Conservation (phyloP, 2,329 filamentous ascomycete species). For the Tolypocladium paradoxum region DNA sequence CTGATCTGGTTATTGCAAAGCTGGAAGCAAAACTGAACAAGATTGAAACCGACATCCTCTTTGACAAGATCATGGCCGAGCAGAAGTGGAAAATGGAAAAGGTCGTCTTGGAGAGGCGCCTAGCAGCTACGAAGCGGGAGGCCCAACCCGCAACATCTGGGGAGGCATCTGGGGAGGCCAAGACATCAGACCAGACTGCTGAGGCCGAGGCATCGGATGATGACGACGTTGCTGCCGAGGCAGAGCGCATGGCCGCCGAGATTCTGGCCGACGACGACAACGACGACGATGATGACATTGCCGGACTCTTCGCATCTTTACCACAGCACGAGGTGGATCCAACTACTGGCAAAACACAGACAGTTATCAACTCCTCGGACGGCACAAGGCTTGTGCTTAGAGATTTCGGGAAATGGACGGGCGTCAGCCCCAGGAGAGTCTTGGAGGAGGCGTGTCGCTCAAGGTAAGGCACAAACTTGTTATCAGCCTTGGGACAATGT, state of each 20-base stretch:
- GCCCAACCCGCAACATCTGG: conserved; percentile 13
- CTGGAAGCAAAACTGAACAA: conserved; percentile 63
- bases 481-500: background rate
- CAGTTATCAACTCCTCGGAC: conserved; percentile 39
- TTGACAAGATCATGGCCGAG: conserved; percentile 57
- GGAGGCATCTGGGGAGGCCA: conserved; percentile 9
- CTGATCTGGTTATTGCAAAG: conserved; percentile 45
- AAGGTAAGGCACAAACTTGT: conserved; percentile 37
- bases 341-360: conserved; percentile 45
- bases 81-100: conserved; percentile 52
- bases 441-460: conserved; percentile 83
- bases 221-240: conserved; percentile 41
- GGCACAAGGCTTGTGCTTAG: conserved; percentile 52
- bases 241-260: conserved; percentile 47
- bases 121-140: conserved; percentile 36
- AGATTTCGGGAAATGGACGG: conserved; percentile 77
- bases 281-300: conserved; percentile 42
- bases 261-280: conserved; percentile 40
- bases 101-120: conserved; percentile 51
- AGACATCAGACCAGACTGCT: conserved; percentile 16
- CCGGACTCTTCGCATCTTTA: conserved; percentile 45
- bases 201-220: conserved; percentile 13
- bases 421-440: conserved; percentile 62
- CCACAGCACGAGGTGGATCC: conserved; percentile 51
- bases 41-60: conserved; percentile 69